These are phyloP conservation scores for Fonsecaea pugnacius DNA, from an alignment of 2,329 filamentous ascomycete species.

Conservation along the genomic window DNA sequence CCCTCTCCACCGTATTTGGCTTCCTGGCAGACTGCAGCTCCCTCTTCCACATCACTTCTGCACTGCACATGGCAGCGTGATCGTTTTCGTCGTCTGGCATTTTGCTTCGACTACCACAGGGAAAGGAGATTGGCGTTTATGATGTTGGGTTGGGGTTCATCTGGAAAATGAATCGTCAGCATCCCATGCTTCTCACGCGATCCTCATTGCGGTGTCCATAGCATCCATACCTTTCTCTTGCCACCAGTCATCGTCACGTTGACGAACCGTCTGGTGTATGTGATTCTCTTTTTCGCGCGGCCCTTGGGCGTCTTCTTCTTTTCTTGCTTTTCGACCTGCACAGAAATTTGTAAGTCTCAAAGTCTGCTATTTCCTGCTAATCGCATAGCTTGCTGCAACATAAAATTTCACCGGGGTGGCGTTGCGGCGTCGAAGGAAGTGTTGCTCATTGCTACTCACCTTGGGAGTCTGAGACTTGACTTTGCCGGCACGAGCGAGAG, in stretches of 20 bases:
- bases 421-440: constrained; percentile 20
- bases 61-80: constrained; percentile 1
- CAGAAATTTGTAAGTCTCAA: constrained; percentile 16
- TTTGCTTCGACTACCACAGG: background rate
- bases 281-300: constrained; percentile 94
- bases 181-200: background rate
- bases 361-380: background rate
- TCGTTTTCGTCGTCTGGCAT: constrained; percentile 3
- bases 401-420: constrained; percentile 14
- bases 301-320: constrained; percentile 98
- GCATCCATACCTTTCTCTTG: constrained; percentile 84
- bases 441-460: constrained; percentile 59
- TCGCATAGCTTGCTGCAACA: constrained; percentile 28
- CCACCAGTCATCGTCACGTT: constrained; percentile 97
- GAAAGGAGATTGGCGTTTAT: constrained; percentile 17
- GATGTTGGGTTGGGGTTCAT: constrained; percentile 37
- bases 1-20: background rate
- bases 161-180: constrained; percentile 18
- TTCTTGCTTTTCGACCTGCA: constrained; percentile 83
- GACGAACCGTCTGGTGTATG: constrained; percentile 96
- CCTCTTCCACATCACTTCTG: background rate
- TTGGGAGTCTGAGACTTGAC: constrained; percentile 95
- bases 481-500: constrained; percentile 90
- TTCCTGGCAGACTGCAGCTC: background rate
- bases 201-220: background rate